A percentile compares a stretch with the other conserved stretches of the same genome.
phyloP scores from a whole-genome alignment of 2,329 filamentous ascomycete genomes.

The Seiridium unicorne region DNA sequence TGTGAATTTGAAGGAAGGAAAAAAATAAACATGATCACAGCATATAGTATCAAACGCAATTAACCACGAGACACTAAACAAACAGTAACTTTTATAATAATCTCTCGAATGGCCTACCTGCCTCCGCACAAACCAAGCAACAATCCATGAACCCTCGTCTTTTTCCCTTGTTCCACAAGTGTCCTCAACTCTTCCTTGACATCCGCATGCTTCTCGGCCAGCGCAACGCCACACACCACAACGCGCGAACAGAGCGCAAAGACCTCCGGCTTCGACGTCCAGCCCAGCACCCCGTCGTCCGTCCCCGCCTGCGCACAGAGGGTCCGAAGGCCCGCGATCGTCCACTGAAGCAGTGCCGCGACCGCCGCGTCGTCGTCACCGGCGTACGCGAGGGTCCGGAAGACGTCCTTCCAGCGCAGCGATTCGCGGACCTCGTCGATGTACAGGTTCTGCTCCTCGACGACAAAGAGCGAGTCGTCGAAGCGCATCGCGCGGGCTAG shows the following conservation, averaged over 20 bases:
- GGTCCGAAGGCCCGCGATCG: conserved; percentile 43
- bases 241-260: conserved; percentile 59
- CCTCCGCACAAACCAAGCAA: conserved; percentile 22
- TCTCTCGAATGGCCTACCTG: background rate
- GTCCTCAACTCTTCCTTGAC: conserved; percentile 17
- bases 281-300: conserved; percentile 68
- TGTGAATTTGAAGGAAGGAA: too few species aligned
- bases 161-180: conserved; percentile 19
- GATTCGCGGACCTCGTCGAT: conserved; percentile 78
- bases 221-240: conserved; percentile 35
- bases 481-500: conserved; percentile 46
- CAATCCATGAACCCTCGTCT: conserved; percentile 21
- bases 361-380: conserved; percentile 18
- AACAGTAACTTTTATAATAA: too few species aligned
- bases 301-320: conserved; percentile 30
- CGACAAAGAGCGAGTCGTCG: conserved; percentile 73
- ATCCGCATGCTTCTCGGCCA: conserved; percentile 19
- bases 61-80: too few species aligned
- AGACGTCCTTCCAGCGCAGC: conserved; percentile 64
- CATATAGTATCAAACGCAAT: too few species aligned
- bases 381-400: background rate
- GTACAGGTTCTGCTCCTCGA: conserved; percentile 95
- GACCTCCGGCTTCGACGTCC: conserved; percentile 65
- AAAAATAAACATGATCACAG: too few species aligned
- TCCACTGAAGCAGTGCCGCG: conserved; percentile 43